phyloP scores from a whole-genome alignment of 805 yeast species.

The Yarrowia hollandica region DNA sequence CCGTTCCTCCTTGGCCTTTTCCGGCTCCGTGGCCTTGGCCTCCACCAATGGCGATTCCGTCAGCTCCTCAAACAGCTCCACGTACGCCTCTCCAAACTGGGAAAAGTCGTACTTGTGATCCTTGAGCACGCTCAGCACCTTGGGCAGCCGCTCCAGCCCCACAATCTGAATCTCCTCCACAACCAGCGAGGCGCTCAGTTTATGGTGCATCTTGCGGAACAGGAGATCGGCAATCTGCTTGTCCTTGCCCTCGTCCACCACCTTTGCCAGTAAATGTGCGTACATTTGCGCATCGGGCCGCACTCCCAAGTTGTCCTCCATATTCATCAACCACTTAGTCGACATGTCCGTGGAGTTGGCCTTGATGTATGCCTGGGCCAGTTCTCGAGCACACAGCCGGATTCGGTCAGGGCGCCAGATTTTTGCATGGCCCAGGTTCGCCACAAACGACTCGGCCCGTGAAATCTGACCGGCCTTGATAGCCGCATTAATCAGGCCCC shows the following conservation, averaged over 20 bases:
- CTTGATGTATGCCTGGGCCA: background rate
- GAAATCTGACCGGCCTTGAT: slow-evolving; percentile 17
- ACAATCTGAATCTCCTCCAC: slow-evolving; percentile 26
- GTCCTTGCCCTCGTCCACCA: background rate
- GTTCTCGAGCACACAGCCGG: background rate
- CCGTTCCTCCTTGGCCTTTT: background rate
- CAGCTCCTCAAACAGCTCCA: slow-evolving; percentile 24
- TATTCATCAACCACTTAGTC: background rate
- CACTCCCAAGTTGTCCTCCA: background rate
- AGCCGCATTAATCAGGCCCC: slow-evolving; percentile 23
- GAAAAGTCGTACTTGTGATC: background rate
- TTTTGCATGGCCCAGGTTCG: slow-evolving; percentile 12
- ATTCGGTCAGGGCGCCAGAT: slow-evolving; percentile 4
- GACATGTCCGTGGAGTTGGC: background rate
- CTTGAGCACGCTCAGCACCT: background rate
- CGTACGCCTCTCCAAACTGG: slow-evolving; percentile 17
- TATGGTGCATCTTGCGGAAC: background rate
- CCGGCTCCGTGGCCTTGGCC: too few relatives aligned
- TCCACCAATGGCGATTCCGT: background rate
- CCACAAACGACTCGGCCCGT: slow-evolving; percentile 12
- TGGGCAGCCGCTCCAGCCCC: slow-evolving; percentile 11
- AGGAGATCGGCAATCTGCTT: background rate
- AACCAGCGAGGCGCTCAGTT: background rate
- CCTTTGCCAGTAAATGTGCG: background rate
- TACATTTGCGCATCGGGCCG: background rate